These are phyloP conservation scores for Plasmodium vinckei DNA, from an alignment of 169 alveolate genomes.

Conservation along the genomic window DNA sequence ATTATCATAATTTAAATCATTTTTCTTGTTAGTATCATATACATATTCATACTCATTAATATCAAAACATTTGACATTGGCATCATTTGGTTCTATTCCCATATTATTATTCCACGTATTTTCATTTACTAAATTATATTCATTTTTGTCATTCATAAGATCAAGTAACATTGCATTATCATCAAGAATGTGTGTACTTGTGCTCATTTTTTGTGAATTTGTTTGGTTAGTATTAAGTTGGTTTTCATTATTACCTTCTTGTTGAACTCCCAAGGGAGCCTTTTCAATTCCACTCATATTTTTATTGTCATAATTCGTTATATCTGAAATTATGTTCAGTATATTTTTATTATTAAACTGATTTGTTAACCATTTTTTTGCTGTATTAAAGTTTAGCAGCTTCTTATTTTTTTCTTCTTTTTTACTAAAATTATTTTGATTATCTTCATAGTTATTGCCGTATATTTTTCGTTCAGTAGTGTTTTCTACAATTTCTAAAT, in stretches of 20 bases:
- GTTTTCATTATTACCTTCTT: too few species aligned
- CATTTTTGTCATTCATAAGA: slow-evolving; percentile 26
- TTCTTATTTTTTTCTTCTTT: slow-evolving; percentile 71
- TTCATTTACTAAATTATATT: neutral
- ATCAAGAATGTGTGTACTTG: slow-evolving; percentile 22
- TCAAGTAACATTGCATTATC: slow-evolving; percentile 30
- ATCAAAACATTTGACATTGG: too few species aligned
- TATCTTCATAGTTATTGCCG: neutral
- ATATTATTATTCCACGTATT: neutral
- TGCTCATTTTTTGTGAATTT: neutral
- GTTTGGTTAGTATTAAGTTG: too few species aligned
- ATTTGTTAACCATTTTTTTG: slow-evolving; percentile 68
- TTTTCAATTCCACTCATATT: neutral
- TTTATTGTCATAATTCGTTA: slow-evolving; percentile 50
- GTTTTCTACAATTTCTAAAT: slow-evolving; percentile 24
- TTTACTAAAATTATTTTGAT: slow-evolving; percentile 12
- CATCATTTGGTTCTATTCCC: neutral
- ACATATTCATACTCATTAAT: too few species aligned
- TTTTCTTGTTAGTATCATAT: too few species aligned
- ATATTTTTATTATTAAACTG: slow-evolving; percentile 67
- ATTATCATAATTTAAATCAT: too few species aligned
- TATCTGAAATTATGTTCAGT: slow-evolving; percentile 68
- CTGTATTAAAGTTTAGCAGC: slow-evolving; percentile 48
- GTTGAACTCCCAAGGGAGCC: too few species aligned
- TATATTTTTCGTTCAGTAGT: neutral